Evolutionary conservation across 2,329 filamentous ascomycete genomes (phyloP), one percentile per base, ranked within the genome.

Genomic region (Calonectria pseudoturangicola): DNA sequence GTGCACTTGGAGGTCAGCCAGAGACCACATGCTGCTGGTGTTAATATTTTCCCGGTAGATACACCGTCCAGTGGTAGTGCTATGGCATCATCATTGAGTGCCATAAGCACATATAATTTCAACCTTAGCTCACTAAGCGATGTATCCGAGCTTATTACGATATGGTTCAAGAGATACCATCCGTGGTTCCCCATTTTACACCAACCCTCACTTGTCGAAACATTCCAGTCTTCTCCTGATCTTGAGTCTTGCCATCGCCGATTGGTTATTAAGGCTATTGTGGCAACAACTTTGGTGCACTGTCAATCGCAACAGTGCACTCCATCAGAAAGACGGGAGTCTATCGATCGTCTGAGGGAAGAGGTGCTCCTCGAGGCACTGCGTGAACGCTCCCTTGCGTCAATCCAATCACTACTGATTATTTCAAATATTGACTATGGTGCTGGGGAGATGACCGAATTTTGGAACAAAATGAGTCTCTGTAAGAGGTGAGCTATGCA

Each of bases 131-230:
- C 50, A 2, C 7, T 21, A 10, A 13, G 12, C 10, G 50, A 56
- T 6, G 28, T 33, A 2, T 56, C 50, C 9, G 18, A 28, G 16
- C 50, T 56, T 28, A 56, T 56, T 33, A 10, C 50, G 9, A 18
- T 56, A 16, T 56, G 50, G 50, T 56, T 56, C 30, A 16, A 56
- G 50, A 56, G 50, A 56, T 56, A 56, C 2, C 50, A 56, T 4
- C 50, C 50, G 1, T 56, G 50, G 50, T 56, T 56, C 16, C 50
- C 50, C 2, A 56, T 56, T 13, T 28, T 56, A 21, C 50, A 56
- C 28, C 50, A 56, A 36, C 50, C 28, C 3, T 56, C 50, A 8
- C 30, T 56, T 3, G 50, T 56, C 18, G 50, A 56, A 36, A 56
- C 28, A n/a, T 56, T 56, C 18, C 50, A 56, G 28, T 33, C 16